Conservation (phyloP, 2,329 filamentous ascomycete species). For the Botryosphaeria agaves region DNA sequence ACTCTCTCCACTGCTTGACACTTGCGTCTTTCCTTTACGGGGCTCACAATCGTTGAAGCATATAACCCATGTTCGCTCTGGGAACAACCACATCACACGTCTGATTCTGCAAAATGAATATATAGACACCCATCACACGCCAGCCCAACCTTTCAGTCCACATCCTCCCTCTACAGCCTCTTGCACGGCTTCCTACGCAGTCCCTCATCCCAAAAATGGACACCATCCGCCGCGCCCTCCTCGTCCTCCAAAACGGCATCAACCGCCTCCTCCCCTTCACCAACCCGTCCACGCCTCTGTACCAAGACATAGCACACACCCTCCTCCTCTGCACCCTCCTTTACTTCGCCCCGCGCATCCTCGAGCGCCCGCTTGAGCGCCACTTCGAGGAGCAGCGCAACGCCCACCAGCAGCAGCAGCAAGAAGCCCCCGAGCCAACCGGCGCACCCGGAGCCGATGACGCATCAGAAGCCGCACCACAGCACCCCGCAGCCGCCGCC, state of each 20-base stretch:
- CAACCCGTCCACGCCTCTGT: constrained; percentile 25
- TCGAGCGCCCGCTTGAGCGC: constrained; percentile 17
- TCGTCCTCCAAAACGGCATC: constrained; percentile 5
- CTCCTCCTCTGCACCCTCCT: constrained; percentile 23
- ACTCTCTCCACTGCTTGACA: too few relatives aligned
- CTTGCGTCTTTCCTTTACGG: too few relatives aligned
- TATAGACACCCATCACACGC: too few relatives aligned
- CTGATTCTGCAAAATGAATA: too few relatives aligned
- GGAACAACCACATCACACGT: too few relatives aligned
- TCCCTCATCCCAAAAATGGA: background rate
- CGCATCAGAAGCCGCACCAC: background rate
- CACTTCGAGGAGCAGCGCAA: constrained; percentile 1
- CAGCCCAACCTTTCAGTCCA: too few relatives aligned
- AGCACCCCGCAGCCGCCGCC: too few relatives aligned
- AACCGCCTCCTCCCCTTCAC: constrained; percentile 31
- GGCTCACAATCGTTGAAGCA: too few relatives aligned
- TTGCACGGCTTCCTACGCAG: too few relatives aligned
- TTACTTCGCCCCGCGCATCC: constrained; percentile 29
- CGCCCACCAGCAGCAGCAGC: constrained; percentile 2
- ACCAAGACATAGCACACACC: constrained; percentile 29
- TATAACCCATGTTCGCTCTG: too few relatives aligned
- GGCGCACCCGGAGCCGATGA: background rate
- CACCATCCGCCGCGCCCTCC: background rate
- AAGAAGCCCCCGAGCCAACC: background rate
- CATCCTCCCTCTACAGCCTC: too few relatives aligned